Percentiles rank a stretch among this genome's conserved stretches.
Evolutionary conservation across 306 rosid species (phyloP).

Genomic region (Castanea crenata): DNA sequence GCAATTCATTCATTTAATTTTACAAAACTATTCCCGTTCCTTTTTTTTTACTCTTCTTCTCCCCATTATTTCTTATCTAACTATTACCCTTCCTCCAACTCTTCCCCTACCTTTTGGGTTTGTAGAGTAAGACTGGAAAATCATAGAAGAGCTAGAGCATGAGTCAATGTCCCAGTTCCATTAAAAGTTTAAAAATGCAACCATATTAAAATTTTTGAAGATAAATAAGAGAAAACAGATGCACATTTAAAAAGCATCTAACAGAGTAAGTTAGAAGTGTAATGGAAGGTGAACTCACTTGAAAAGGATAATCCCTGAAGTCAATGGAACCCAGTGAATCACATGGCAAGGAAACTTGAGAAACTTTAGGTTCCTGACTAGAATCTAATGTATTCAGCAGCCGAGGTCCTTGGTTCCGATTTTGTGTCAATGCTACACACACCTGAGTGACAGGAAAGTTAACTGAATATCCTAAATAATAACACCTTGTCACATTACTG

Average conservation of each 20-base stretch:
- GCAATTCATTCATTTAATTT: too few species aligned
- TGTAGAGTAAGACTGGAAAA: not conserved
- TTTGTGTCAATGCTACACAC: conserved; percentile 63
- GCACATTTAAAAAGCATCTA: not conserved
- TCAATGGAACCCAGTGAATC: conserved; percentile 85
- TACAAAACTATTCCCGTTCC: too few species aligned
- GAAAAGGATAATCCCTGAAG: conserved; percentile 82
- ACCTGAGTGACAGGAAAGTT: conserved; percentile 45
- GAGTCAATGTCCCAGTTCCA: conserved; percentile 2
- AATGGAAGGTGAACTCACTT: conserved; percentile 54
- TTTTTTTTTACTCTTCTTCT: too few species aligned
- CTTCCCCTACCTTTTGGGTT: not conserved
- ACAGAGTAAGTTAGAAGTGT: conserved; percentile 1
- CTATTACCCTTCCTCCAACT: too few species aligned
- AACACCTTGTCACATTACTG: not conserved
- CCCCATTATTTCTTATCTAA: too few species aligned
- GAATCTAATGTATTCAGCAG: conserved; percentile 37
- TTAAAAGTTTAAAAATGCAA: not conserved
- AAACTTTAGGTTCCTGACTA: conserved; percentile 59
- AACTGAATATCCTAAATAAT: conserved; percentile 20
- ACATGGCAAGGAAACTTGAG: conserved; percentile 90
- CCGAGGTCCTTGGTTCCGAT: conserved; percentile 62
- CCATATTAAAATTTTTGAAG: conserved; percentile 17
- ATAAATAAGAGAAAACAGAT: conserved; percentile 20
- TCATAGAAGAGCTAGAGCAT: not conserved